phyloP scores from a whole-genome alignment of 108 stramenopile genomes.

The Pseudonitzschia pungens region DNA sequence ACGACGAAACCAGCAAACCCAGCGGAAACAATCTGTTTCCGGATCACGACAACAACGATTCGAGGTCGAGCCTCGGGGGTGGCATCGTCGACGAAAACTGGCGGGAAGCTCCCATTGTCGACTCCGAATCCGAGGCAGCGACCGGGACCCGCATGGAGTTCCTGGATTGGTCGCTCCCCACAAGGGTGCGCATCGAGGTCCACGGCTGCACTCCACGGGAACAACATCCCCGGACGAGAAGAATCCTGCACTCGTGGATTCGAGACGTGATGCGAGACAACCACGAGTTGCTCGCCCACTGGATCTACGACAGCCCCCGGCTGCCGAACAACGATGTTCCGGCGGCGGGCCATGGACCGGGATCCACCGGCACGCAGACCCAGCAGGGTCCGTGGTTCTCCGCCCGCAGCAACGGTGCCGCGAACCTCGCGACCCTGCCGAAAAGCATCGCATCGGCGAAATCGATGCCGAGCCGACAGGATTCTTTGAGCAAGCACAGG shows the following conservation, averaged over 20 bases:
- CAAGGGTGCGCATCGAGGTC: not conserved
- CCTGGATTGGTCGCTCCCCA: slow-evolving; percentile 11
- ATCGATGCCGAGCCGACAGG: slow-evolving; percentile 1
- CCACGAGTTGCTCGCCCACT: slow-evolving; percentile 1
- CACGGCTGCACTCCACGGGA: not conserved
- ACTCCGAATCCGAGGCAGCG: not conserved
- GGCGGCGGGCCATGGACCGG: not conserved
- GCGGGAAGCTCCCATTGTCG: slow-evolving; percentile 25
- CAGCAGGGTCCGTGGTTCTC: not conserved
- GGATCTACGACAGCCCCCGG: not conserved
- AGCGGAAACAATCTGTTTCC: slow-evolving; percentile 12
- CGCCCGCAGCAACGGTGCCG: not conserved
- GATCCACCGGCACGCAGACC: not conserved
- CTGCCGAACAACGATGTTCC: not conserved
- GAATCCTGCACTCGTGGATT: not conserved
- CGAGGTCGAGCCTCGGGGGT: slow-evolving; percentile 13
- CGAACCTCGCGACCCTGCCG: not conserved
- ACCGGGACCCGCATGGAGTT: slow-evolving; percentile 13
- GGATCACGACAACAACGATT: not conserved
- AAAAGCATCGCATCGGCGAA: not conserved
- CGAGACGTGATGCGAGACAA: not conserved
- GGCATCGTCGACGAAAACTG: slow-evolving; percentile 20
- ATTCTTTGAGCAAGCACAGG: not conserved
- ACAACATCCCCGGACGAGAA: not conserved
- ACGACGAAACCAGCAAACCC: slow-evolving; percentile 14